Conservation (phyloP, 2,329 filamentous ascomycete genomes). For the Pyricularia sp. region DNA sequence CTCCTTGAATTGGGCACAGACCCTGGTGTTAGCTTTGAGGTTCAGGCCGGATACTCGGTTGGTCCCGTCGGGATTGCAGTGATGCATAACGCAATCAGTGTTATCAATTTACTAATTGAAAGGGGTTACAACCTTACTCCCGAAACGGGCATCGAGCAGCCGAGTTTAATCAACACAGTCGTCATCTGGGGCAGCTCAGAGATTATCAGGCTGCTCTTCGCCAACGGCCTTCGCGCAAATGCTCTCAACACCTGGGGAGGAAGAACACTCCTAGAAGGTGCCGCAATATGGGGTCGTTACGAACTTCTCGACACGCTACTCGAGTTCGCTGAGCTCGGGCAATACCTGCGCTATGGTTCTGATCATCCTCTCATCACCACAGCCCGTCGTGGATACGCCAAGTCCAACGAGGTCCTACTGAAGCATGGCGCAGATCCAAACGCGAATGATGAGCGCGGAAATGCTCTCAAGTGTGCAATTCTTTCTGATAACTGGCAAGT, state of each 20-base stretch:
- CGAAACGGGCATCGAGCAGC: neutral
- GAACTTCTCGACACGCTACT: neutral
- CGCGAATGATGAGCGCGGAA: neutral
- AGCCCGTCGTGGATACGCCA: neutral
- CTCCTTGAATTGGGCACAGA: neutral
- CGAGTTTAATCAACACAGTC: neutral
- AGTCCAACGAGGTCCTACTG: neutral
- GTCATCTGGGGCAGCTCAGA: neutral
- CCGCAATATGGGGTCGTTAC: neutral
- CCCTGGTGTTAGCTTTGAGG: neutral
- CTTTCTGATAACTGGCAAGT: neutral
- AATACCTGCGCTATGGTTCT: neutral
- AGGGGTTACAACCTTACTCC: neutral
- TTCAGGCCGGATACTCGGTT: neutral
- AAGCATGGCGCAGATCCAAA: neutral
- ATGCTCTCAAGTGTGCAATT: neutral
- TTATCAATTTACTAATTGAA: neutral
- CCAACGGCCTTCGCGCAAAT: neutral
- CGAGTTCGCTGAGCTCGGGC: neutral
- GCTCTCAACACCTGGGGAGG: neutral
- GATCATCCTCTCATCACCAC: neutral
- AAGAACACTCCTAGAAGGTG: neutral
- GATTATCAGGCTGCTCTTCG: neutral
- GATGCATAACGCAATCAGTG: neutral
- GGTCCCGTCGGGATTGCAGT: neutral